Percentiles rank a stretch among this genome's conserved stretches.
These are phyloP conservation scores for Diospyros lotus DNA, from an alignment of 148 eudicot species.

Conservation along the genomic window DNA sequence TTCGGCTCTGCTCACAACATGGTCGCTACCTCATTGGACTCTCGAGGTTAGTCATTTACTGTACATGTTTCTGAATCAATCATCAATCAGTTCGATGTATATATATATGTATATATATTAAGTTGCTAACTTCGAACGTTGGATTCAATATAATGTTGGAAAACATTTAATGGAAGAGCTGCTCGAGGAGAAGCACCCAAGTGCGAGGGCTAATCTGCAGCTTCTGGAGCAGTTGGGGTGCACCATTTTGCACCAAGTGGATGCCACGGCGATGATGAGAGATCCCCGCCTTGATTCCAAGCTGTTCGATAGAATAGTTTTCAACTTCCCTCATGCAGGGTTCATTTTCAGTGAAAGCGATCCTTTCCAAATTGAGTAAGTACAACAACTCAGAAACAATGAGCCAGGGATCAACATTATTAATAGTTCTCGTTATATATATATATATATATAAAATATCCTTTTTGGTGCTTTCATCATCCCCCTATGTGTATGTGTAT, in stretches of 20 bases:
- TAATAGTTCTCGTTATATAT: too few relatives aligned
- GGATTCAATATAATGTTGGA: background rate
- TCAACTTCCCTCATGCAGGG: slow-evolving; percentile 20
- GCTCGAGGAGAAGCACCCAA: background rate
- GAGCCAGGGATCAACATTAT: too few relatives aligned
- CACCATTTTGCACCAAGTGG: slow-evolving; percentile 14
- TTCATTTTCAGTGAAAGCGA: too few relatives aligned
- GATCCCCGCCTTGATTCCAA: background rate
- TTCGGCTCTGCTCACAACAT: slow-evolving; percentile 17
- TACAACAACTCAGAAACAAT: too few relatives aligned
- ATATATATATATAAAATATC: too few relatives aligned
- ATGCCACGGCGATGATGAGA: slow-evolving; percentile 17
- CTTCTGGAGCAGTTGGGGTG: background rate
- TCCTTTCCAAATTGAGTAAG: too few relatives aligned
- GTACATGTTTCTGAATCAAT: background rate
- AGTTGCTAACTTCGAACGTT: background rate
- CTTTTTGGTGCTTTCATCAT: too few relatives aligned
- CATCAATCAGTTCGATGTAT: background rate
- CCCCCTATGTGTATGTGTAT: too few relatives aligned
- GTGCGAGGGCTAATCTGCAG: background rate
- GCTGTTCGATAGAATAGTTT: slow-evolving; percentile 24
- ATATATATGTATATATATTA: background rate
- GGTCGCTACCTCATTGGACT: slow-evolving; percentile 11
- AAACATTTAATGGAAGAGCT: background rate
- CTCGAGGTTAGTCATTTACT: background rate